These are phyloP conservation scores for Chaetothyriales sp. DNA, from an alignment of 2,329 filamentous ascomycete species.

Conservation along the genomic window DNA sequence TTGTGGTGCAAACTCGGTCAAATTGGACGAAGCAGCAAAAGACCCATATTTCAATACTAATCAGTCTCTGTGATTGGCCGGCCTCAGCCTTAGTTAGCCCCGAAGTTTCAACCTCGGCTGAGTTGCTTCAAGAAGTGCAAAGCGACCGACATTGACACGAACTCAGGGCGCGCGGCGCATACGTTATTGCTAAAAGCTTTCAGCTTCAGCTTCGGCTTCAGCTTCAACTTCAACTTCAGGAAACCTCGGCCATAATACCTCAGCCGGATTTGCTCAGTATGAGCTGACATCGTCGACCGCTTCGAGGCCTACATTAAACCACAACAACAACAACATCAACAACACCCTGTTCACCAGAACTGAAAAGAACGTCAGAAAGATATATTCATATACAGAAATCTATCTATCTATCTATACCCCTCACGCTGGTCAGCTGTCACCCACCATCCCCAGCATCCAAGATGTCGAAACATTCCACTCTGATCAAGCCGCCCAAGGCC, in stretches of 20 bases:
- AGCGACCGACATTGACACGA: too few species aligned
- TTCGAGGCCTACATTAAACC: not conserved
- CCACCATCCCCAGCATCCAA: not conserved
- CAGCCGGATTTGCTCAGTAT: not conserved
- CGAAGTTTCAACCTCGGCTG: not conserved
- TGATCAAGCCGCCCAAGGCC: slow-evolving; percentile 59
- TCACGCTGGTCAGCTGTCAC: not conserved
- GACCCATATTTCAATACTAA: not conserved
- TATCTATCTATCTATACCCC: too few species aligned
- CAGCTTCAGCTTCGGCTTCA: too few species aligned
- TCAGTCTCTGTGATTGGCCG: not conserved
- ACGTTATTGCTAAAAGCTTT: too few species aligned
- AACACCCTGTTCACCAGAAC: too few species aligned
- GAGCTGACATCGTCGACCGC: not conserved
- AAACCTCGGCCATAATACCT: not conserved
- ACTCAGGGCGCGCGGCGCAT: too few species aligned
- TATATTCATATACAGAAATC: too few species aligned
- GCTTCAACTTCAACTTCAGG: too few species aligned
- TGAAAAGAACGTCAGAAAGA: not conserved
- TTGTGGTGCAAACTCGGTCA: too few species aligned
- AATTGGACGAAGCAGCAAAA: not conserved
- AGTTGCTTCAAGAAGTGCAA: not conserved
- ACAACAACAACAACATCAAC: too few species aligned
- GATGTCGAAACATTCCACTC: slow-evolving; percentile 30
- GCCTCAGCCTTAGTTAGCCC: too few species aligned